Base-by-base conservation (phyloP, 176 grass and related monocot genomes). In the Ampelocalamus luodianensis region DNA sequence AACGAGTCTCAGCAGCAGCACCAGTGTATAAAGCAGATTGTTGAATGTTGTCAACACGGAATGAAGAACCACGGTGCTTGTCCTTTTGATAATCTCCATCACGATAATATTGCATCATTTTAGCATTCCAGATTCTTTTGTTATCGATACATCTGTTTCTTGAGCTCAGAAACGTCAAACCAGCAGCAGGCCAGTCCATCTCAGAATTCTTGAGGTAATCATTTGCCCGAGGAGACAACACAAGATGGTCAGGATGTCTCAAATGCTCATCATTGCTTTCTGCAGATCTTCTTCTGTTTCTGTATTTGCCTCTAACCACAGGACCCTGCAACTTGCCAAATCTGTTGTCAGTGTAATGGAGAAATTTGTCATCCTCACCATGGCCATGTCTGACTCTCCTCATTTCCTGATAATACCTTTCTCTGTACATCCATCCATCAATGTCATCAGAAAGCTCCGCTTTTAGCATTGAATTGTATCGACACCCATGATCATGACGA, bases 101-200 rank as follows among this genome's bases (percentile, higher is more conserved):
- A 60, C 5, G 20, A 68, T 58, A 65, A 83, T 77, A 78, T 39
- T 53, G 61, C 74, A 58, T 72, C n/a, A 84, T 71, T 61, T 82
- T 78, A 67, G 77, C 26, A 37, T 76, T 56, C 27, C 10, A 22
- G 74, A 71, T 67, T 82, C 78, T 87, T 68, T 83, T 72, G 45
- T 83, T 68, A 77, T 82, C 48, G 1, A 80, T 48, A 42, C 9
- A 81, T 68, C 84, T 83, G 23, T 79, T 83, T 68, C 65, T 81
- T 87, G 87, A 91, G 40, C 53, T 83, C 63, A 65, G 65, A 51
- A 48, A 79, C 49, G 10, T 39, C 24, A 85, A 73, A 54, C 24
- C 60, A 85, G 81, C 44, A 94, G 73, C 29, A 88, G 80, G 29
- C 63, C 76, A 55, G 27, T 64, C n/a, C 65, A 74, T 85, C 83